Evolutionary conservation across 306 rosid species (phyloP).

Genomic region (Fagus crenata): DNA sequence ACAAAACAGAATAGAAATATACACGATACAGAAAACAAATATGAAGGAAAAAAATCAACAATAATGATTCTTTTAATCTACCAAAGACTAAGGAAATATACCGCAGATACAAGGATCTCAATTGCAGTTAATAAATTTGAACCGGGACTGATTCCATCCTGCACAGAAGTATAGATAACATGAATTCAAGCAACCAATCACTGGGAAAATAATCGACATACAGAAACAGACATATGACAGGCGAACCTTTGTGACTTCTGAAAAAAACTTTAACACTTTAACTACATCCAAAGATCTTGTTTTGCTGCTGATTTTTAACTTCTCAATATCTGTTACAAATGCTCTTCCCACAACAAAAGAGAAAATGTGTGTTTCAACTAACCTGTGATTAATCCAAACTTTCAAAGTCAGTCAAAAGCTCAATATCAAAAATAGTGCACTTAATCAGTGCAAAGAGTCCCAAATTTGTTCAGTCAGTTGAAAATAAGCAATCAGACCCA

Average conservation of each 20-base stretch:
- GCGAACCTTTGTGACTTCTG: constrained; percentile 80
- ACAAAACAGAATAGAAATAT: constrained; percentile 8
- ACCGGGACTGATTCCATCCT: constrained; percentile 87
- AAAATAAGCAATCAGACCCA: constrained; percentile 11
- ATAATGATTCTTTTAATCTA: constrained; percentile 23
- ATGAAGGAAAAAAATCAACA: constrained; percentile 4
- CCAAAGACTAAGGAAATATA: constrained; percentile 41
- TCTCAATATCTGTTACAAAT: constrained; percentile 94
- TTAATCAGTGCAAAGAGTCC: neutral
- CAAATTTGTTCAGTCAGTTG: neutral
- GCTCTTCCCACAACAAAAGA: constrained; percentile 99
- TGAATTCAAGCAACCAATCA: constrained; percentile 22
- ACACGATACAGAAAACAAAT: constrained; percentile 3
- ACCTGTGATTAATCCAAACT: constrained; percentile 58
- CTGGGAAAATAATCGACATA: constrained; percentile 15
- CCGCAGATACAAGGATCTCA: constrained; percentile 94
- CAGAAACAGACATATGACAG: constrained; percentile 24
- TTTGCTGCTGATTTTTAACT: constrained; percentile 82
- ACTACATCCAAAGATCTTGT: constrained; percentile 73
- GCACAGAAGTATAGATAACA: constrained; percentile 40
- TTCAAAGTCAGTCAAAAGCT: constrained; percentile 35
- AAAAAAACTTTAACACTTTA: constrained; percentile 70
- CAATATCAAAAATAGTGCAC: constrained; percentile 10
- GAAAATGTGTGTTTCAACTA: constrained; percentile 98
- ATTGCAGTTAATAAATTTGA: constrained; percentile 89